Base-by-base conservation (phyloP, 352 stramenopile species). In the Phytophthora pini region DNA sequence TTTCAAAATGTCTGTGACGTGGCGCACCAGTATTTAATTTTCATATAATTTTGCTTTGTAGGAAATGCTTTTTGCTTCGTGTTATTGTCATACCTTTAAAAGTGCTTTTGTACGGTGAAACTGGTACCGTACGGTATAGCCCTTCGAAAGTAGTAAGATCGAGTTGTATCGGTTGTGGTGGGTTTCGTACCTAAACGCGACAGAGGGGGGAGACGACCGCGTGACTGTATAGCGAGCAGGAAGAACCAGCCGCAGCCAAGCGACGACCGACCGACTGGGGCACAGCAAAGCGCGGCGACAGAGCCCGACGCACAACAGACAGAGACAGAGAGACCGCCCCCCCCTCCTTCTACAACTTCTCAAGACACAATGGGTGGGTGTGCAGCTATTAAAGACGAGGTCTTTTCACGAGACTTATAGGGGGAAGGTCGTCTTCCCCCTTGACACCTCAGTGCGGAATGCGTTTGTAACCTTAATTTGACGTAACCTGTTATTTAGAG, bases 401-500 rank as follows among this genome's bases (percentile, higher is more conserved):
- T 11, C 1, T 44, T 34, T 55, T 36, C 11, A 22, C 10, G 24
- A 47, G 50, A 27, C 10, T 34, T 26, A 15, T 22, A 22, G 38
- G n/a, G 38, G 38, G 38, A 43, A 43, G 6, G 38, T 22, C 38
- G 31, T 36, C 38, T 40, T 41, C 7, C 17, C 10, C 31, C 10
- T 36, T n/a, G 24, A 43, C 39, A 24, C 38, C 13, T 22, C 3
- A 48, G 17, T 48, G 44, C 4, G 44, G 24, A 34, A 34, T 36
- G 34, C 9, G 38, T 43, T 20, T 36, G 47, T 58, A 58, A 43
- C 46, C 46, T 38, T 29, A 9, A 32, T 46, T 38, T 59, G 56
- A 70, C 56, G 5, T 56, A 58, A 59, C 34, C 13, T 38, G 51
- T 53, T 32, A 24, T 29, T 53, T 62, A 84, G 83, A 92, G 72